These are phyloP conservation scores for Suillus americanus DNA, from an alignment of 768 basidiomycete genomes.

Conservation along the genomic window DNA sequence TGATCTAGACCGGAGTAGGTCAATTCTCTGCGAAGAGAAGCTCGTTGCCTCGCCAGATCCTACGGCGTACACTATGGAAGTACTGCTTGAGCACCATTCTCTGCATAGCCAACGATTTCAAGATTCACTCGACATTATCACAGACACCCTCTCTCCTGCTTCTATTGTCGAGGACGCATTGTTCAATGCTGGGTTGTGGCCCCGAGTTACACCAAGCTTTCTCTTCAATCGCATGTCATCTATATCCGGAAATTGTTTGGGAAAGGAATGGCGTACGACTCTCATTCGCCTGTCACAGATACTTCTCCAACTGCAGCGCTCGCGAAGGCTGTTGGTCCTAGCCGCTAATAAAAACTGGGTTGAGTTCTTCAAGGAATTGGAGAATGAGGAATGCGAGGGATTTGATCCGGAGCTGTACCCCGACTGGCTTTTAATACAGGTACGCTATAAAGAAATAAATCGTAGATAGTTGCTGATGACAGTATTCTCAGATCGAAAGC, in stretches of 20 bases:
- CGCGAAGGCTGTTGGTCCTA: conserved; percentile 28
- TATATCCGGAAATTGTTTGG: conserved; percentile 6
- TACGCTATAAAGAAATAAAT: not conserved
- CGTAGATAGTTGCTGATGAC: not conserved
- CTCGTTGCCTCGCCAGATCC: not conserved
- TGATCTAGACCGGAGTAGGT: conserved; percentile 9
- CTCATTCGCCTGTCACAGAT: conserved; percentile 26
- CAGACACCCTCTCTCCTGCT: not conserved
- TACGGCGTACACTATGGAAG: not conserved
- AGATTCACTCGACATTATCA: not conserved
- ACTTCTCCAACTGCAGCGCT: conserved; percentile 31
- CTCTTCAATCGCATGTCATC: conserved; percentile 28
- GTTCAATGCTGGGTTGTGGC: conserved; percentile 27
- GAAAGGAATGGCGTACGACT: conserved; percentile 23
- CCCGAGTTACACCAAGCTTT: conserved; percentile 26
- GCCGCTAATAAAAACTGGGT: conserved; percentile 10
- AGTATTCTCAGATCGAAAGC: conserved; percentile 19
- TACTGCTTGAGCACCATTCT: not conserved
- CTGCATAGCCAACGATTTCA: not conserved
- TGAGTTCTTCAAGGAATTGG: conserved; percentile 11
- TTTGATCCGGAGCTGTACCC: conserved; percentile 1
- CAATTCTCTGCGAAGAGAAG: not conserved
- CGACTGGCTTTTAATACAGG: conserved; percentile 15
- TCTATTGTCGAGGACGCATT: not conserved
- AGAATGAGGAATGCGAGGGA: conserved; percentile 8